phyloP scores from a whole-genome alignment of 768 basidiomycete genomes.

The Suillus plorans region DNA sequence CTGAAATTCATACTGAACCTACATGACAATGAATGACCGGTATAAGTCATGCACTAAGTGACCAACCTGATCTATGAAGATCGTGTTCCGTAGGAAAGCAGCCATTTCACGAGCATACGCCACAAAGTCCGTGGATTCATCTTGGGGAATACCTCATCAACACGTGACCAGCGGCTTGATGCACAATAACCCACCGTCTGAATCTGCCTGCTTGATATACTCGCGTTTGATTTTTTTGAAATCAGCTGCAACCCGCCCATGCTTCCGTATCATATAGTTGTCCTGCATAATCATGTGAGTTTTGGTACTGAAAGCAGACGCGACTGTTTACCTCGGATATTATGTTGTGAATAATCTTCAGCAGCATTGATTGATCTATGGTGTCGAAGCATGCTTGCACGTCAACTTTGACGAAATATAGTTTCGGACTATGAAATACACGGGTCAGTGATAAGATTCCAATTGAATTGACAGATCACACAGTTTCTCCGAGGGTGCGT shows the following conservation, averaged over 20 bases:
- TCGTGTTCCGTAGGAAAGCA: conserved; percentile 60
- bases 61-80: conserved; percentile 82
- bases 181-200: conserved; percentile 51
- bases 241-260: conserved; percentile 61
- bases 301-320: background rate
- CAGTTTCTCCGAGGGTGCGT: conserved; percentile 46
- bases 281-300: conserved; percentile 46
- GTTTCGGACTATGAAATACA: conserved; percentile 58
- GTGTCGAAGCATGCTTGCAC: conserved; percentile 97
- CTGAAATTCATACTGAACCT: conserved; percentile 58
- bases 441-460: background rate
- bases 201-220: conserved; percentile 60
- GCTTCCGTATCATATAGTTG: conserved; percentile 66
- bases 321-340: conserved; percentile 60
- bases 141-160: conserved; percentile 36
- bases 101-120: conserved; percentile 70
- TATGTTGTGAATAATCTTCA: conserved; percentile 71
- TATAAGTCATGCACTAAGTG: background rate
- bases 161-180: background rate
- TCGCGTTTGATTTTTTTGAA: conserved; percentile 56
- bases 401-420: conserved; percentile 97
- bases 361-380: conserved; percentile 83
- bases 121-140: conserved; percentile 75
- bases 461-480: conserved; percentile 31
- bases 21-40: background rate